Conservation (phyloP, 116 monocot species). For the Phalaenopsis hybrid region DNA sequence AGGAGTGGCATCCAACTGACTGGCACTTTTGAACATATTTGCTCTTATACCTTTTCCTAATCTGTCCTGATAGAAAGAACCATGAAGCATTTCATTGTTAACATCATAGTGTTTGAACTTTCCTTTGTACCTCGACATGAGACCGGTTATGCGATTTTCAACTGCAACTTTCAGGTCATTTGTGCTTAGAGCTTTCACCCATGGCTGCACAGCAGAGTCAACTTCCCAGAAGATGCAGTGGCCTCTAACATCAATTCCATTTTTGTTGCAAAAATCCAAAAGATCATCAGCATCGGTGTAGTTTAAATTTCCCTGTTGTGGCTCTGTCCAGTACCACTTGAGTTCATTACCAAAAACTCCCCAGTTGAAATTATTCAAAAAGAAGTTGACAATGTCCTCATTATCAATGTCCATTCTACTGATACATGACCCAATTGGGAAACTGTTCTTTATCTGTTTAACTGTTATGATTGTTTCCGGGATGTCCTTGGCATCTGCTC, state of each 20-base stretch:
- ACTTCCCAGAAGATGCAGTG: constrained; percentile 53
- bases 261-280: constrained; percentile 24
- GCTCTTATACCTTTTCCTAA: constrained; percentile 27
- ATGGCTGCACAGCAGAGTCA: constrained; percentile 25
- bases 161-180: constrained; percentile 23
- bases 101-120: constrained; percentile 44
- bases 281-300: constrained; percentile 35
- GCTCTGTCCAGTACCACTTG: constrained; percentile 47
- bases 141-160: constrained; percentile 20
- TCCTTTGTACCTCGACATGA: constrained; percentile 34
- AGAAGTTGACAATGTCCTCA: constrained; percentile 38
- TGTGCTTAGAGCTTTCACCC: constrained; percentile 28
- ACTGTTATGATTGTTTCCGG: constrained; percentile 12
- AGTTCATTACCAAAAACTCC: constrained; percentile 45
- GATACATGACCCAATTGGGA: constrained; percentile 35
- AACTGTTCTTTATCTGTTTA: constrained; percentile 27
- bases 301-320: constrained; percentile 29
- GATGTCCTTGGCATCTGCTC: background rate
- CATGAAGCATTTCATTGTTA: constrained; percentile 51
- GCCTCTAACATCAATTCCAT: constrained; percentile 22
- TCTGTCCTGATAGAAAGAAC: constrained; percentile 28
- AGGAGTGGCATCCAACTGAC: constrained; percentile 23
- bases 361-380: constrained; percentile 32
- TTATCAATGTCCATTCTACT: constrained; percentile 27
- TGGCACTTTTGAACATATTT: constrained; percentile 29